phyloP scores from a whole-genome alignment of 2,329 filamentous ascomycete genomes.

The Fusarium zealandicum region DNA sequence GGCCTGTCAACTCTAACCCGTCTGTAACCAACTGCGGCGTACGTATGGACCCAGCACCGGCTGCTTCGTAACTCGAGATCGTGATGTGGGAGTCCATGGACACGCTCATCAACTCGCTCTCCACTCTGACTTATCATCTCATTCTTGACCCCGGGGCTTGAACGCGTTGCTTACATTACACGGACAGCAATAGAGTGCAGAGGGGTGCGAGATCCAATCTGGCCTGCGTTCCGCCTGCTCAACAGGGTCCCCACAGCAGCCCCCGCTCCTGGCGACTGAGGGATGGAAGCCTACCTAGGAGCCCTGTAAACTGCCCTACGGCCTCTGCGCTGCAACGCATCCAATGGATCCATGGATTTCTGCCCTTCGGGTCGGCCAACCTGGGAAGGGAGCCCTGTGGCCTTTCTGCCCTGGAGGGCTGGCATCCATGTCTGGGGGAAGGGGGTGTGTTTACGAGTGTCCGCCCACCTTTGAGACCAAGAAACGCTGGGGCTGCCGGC shows the following conservation, averaged over 20 bases:
- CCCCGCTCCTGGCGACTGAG: conserved; percentile 18
- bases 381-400: conserved; percentile 17
- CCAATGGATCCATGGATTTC: too few species aligned
- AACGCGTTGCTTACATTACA: conserved; percentile 19
- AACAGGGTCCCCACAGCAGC: conserved; percentile 10
- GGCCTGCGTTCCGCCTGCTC: conserved; percentile 17
- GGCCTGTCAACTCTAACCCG: conserved; percentile 9
- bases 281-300: conserved; percentile 4
- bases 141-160: conserved; percentile 2
- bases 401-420: conserved; percentile 34
- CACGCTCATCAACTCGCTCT: too few species aligned
- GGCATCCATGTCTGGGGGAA: background rate
- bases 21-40: background rate
- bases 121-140: conserved; percentile 1
- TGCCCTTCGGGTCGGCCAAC: background rate
- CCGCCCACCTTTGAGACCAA: conserved; percentile 3
- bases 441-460: background rate
- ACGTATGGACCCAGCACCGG: too few species aligned
- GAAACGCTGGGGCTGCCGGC: conserved; percentile 4
- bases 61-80: background rate
- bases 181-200: background rate
- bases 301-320: conserved; percentile 28
- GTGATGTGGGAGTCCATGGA: conserved; percentile 2
- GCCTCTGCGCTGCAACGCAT: conserved; percentile 10
- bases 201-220: conserved; percentile 15